These are phyloP conservation scores for Colletotrichum costaricense DNA, from an alignment of 2,329 filamentous ascomycete species.

Conservation along the genomic window DNA sequence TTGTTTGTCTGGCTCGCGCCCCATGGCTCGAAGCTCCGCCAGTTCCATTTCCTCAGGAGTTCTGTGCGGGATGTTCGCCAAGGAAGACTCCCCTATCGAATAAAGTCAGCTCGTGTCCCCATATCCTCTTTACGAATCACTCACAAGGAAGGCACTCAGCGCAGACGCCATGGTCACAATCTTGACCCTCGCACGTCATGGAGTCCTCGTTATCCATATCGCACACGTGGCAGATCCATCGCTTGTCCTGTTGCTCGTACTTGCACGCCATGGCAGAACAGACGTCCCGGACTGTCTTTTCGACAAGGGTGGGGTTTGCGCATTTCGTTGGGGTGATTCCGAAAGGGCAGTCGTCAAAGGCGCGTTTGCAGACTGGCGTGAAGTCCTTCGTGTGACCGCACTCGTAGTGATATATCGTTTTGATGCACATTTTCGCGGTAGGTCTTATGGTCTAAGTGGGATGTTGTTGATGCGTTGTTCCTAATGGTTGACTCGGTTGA, in stretches of 20 bases:
- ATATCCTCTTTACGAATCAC: not conserved
- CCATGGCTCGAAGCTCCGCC: too few species aligned
- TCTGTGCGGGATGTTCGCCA: not conserved
- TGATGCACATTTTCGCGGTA: not conserved
- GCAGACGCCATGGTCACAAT: conserved; percentile 7
- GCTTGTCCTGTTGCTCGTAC: not conserved
- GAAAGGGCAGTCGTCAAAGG: not conserved
- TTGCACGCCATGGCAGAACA: not conserved
- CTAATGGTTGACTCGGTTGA: too few species aligned
- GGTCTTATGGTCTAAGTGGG: too few species aligned
- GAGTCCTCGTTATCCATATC: not conserved
- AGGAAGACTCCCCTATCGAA: not conserved
- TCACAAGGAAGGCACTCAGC: not conserved
- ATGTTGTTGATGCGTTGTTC: too few species aligned
- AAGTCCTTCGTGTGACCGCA: not conserved
- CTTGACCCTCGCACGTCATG: not conserved
- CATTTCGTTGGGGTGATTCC: not conserved
- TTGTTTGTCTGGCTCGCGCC: not conserved
- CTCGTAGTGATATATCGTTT: not conserved
- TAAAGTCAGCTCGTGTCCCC: not conserved
- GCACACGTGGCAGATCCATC: conserved; percentile 20
- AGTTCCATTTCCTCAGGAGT: not conserved
- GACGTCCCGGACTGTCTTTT: not conserved
- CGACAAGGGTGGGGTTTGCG: not conserved
- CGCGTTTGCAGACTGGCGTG: not conserved